Base-by-base conservation (phyloP, 352 stramenopile genomes). In the Globisporangium okanoganense region DNA sequence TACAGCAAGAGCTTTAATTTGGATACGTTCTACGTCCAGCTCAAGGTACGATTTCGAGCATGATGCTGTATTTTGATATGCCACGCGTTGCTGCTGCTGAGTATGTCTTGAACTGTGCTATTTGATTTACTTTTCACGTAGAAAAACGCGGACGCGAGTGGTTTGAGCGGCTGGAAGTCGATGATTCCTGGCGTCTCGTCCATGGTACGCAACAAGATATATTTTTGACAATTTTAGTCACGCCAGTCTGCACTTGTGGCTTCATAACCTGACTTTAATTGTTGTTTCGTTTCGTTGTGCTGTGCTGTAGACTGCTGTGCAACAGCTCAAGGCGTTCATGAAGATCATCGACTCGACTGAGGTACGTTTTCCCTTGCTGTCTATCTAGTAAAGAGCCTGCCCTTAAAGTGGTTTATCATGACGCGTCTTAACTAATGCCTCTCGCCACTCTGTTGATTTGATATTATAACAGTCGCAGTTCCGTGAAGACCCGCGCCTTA, bases 321-420 rank as follows among this genome's bases (percentile, higher is more conserved):
- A 95, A 67, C 86, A 95, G 61, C 76, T 95, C 62, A 95, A 95
- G 71, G 58, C 67, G 38, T 92, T 90, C 64, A 79, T 95, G 75
- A 61, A 64, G 50, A 95, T 94, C 49, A 56, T 95, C 44, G 84
- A 95, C 59, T 71, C 73, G 25, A 86, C 87, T 45, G 84, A 95
- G 62, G 83, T 89, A 61, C 35, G 50, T 50, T 31, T 2, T n/a
- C 47, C 22, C 6, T 31, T 35, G 14, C 27, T 18, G 12, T 22
- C 9, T 16, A 60, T 10, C 27, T 38, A 13, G 36, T 55, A 18
- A 27, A 64, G 2, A 24, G 27, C 8, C 27, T 14, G 5, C 51
- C 48, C 20, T 53, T 31, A 5, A 49, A 49, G 16, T 49, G 6
- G 5, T 14, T 47, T 18, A 25, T 16, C 18, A 27, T 65, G 14